Percentiles rank a stretch among this genome's conserved stretches.
phyloP scores from a whole-genome alignment of 805 yeast species.

The Kazachstania viticola region DNA sequence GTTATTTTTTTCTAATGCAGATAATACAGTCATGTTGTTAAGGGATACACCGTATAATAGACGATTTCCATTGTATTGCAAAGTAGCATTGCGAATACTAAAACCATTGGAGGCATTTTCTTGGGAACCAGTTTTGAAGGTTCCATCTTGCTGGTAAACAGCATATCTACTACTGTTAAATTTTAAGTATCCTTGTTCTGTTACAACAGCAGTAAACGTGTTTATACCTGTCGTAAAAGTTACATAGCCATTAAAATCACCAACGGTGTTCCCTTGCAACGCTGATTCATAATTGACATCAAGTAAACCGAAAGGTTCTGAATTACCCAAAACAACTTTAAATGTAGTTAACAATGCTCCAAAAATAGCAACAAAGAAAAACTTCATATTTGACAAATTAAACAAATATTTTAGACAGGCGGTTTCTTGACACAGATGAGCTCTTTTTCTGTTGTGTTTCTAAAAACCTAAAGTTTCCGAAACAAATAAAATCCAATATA shows the following conservation, averaged over 20 bases:
- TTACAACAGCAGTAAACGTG: no score
- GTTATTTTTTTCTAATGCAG: slow-evolving; percentile 17
- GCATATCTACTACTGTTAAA: slow-evolving; percentile 23
- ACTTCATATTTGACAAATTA: no score
- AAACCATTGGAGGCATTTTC: slow-evolving; percentile 27
- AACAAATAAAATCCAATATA: no score
- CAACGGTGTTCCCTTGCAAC: slow-evolving; percentile 24
- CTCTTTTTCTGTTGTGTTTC: no score
- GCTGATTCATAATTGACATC: slow-evolving; percentile 27
- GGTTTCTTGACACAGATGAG: no score
- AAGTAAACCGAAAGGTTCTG: slow-evolving; percentile 26
- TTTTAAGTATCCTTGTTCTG: slow-evolving; percentile 26
- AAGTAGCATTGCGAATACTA: slow-evolving; percentile 28
- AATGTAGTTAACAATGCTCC: no score
- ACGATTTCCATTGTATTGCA: slow-evolving; percentile 26
- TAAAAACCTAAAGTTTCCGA: no score
- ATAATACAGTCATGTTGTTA: slow-evolving; percentile 16
- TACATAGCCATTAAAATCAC: slow-evolving; percentile 10
- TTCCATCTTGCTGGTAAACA: slow-evolving; percentile 17
- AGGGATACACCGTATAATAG: slow-evolving; percentile 31
- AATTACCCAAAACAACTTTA: no score
- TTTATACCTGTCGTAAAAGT: slow-evolving; percentile 9
- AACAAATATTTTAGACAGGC: no score
- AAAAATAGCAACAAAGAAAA: no score
- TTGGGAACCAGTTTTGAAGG: slow-evolving; percentile 13